Percentiles rank a stretch among this genome's conserved stretches.
phyloP scores from a whole-genome alignment of 208 protist genomes.

The Wallacemonas rigidus region DNA sequence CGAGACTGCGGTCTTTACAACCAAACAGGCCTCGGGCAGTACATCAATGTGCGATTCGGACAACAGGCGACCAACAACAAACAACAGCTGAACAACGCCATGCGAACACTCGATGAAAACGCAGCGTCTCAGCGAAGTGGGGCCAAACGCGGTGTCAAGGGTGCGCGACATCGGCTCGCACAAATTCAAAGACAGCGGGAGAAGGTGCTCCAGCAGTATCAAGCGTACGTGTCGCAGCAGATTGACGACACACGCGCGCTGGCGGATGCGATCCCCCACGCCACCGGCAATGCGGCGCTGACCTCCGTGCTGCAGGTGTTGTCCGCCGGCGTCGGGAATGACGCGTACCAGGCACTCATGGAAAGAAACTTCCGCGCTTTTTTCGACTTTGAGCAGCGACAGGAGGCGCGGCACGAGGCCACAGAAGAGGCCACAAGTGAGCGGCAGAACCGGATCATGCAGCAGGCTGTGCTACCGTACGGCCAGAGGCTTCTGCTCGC shows the following conservation, averaged over 20 bases:
- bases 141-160: constrained; percentile 14
- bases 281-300: constrained; percentile 44
- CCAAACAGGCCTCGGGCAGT: constrained; percentile 39
- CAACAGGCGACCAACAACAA: constrained; percentile 41
- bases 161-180: neutral
- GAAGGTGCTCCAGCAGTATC: constrained; percentile 52
- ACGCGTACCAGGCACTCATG: constrained; percentile 55
- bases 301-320: constrained; percentile 80
- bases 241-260: constrained; percentile 48
- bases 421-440: constrained; percentile 74
- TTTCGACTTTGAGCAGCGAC: constrained; percentile 49
- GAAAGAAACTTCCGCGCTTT: constrained; percentile 60
- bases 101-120: constrained; percentile 25
- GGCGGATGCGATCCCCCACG: constrained; percentile 36
- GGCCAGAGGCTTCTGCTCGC: constrained; percentile 69
- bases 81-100: constrained; percentile 25
- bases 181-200: constrained; percentile 10
- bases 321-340: constrained; percentile 69
- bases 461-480: constrained; percentile 74
- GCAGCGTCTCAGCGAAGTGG: neutral
- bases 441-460: constrained; percentile 87
- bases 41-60: constrained; percentile 51
- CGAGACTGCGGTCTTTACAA: constrained; percentile 57
- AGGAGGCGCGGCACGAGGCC: constrained; percentile 50
- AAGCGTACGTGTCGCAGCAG: constrained; percentile 49